A percentile compares a stretch with the other conserved stretches of the same genome.
These are phyloP conservation scores for Podosphaera leucotricha DNA, from an alignment of 2,329 filamentous ascomycete species.

Conservation along the genomic window DNA sequence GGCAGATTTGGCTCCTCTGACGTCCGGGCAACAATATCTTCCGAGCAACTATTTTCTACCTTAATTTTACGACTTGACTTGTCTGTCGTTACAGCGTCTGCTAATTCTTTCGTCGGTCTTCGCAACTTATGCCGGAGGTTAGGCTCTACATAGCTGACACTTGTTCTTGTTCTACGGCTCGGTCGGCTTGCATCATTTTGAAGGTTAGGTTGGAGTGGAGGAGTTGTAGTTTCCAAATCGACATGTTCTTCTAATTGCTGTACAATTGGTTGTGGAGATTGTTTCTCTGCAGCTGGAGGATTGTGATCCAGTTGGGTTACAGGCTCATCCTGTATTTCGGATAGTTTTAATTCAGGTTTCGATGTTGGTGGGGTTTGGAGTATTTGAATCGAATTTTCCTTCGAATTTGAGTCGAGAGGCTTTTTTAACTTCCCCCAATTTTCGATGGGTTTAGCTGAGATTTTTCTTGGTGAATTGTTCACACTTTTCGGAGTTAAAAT, in stretches of 20 bases:
- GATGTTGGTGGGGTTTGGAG: constrained; percentile 2
- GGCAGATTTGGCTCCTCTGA: constrained; percentile 13
- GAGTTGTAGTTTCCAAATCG: constrained; percentile 29
- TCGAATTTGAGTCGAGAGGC: not conserved
- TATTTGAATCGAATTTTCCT: not conserved
- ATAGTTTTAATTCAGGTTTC: constrained; percentile 4
- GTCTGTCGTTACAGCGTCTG: constrained; percentile 49
- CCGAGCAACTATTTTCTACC: constrained; percentile 5
- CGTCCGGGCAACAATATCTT: constrained; percentile 9
- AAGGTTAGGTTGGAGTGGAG: constrained; percentile 31
- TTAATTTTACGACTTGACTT: constrained; percentile 17
- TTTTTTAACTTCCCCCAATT: constrained; percentile 18
- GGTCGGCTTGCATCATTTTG: constrained; percentile 35
- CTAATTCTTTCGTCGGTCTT: constrained; percentile 50
- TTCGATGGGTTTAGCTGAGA: constrained; percentile 17
- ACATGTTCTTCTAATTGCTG: constrained; percentile 1
- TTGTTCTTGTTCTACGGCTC: constrained; percentile 39
- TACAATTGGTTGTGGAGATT: not conserved
- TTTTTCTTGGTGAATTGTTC: constrained; percentile 31
- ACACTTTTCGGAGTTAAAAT: constrained; percentile 28
- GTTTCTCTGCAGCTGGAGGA: constrained; percentile 13
- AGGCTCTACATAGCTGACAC: constrained; percentile 63
- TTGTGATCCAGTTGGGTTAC: constrained; percentile 23
- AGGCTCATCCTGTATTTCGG: constrained; percentile 15
- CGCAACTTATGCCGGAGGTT: constrained; percentile 68